Percentiles rank a stretch among this genome's conserved stretches.
phyloP scores from a whole-genome alignment of 768 basidiomycete genomes.

The Epithele typhae region DNA sequence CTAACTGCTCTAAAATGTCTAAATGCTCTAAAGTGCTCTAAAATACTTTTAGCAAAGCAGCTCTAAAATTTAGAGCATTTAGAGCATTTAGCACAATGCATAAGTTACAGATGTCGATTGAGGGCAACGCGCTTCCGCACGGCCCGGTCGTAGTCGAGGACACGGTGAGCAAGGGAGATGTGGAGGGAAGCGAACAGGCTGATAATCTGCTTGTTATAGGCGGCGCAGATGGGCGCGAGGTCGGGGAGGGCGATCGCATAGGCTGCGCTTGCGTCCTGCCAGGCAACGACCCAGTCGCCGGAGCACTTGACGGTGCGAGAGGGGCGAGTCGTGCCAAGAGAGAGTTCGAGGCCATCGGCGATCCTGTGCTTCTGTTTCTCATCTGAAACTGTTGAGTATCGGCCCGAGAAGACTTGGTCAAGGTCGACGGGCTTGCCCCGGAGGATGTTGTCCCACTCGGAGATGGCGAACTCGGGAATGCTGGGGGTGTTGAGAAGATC shows the following conservation, averaged over 20 bases:
- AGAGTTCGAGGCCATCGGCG: constrained; percentile 39
- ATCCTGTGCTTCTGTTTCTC: neutral
- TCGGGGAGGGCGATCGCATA: constrained; percentile 25
- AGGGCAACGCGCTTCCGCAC: constrained; percentile 21
- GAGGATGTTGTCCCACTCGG: neutral
- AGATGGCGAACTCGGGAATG: too few relatives aligned
- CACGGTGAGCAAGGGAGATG: neutral
- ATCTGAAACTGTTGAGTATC: neutral
- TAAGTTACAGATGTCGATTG: too few relatives aligned
- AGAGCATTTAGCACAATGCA: too few relatives aligned
- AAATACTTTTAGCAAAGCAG: too few relatives aligned
- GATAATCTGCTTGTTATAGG: constrained; percentile 25
- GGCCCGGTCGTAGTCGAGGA: constrained; percentile 31
- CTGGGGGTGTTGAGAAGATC: too few relatives aligned
- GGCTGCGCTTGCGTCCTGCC: constrained; percentile 13
- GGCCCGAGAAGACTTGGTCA: constrained; percentile 4
- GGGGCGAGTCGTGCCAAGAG: neutral
- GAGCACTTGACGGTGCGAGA: constrained; percentile 13
- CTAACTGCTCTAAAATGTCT: too few relatives aligned
- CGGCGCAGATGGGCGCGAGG: constrained; percentile 20
- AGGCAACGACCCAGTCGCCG: constrained; percentile 25
- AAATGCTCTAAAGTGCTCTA: too few relatives aligned
- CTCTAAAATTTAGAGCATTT: too few relatives aligned
- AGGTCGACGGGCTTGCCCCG: constrained; percentile 1
- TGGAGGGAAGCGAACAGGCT: constrained; percentile 20